phyloP scores from a whole-genome alignment of 1,284 basidiomycete species.

The Rhodotorula mucilaginosa region DNA sequence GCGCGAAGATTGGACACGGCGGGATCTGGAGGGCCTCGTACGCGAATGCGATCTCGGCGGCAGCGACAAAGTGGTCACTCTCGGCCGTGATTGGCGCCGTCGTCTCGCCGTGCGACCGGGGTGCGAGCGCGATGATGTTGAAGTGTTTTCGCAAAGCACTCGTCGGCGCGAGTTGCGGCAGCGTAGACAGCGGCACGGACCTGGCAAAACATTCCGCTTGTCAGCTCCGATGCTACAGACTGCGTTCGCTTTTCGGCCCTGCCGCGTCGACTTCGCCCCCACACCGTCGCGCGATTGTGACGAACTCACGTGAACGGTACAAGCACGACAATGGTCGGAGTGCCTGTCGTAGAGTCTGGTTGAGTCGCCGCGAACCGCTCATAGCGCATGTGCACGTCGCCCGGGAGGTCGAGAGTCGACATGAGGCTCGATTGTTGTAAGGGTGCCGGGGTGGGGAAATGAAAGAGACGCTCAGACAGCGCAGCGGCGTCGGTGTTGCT shows the following conservation, averaged over 20 bases:
- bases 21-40: constrained; percentile 19
- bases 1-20: constrained; percentile 11
- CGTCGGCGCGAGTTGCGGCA: constrained; percentile 5
- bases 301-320: constrained; percentile 10
- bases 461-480: no score
- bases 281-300: background rate
- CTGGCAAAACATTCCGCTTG: background rate
- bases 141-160: background rate
- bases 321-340: constrained; percentile 14
- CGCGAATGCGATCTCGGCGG: constrained; percentile 26
- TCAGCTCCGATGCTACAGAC: background rate
- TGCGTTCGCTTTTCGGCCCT: background rate
- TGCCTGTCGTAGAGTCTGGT: background rate
- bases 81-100: background rate
- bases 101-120: constrained; percentile 19
- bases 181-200: background rate
- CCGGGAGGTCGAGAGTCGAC: constrained; percentile 11
- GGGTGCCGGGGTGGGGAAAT: background rate
- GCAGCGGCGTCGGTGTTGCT: no score
- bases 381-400: constrained; percentile 14
- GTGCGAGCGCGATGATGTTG: constrained; percentile 25
- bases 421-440: background rate
- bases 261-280: background rate
- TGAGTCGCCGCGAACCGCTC: background rate
- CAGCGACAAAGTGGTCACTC: constrained; percentile 15